phyloP scores from a whole-genome alignment of 2,329 filamentous ascomycete species.

The Bertia moriformis region DNA sequence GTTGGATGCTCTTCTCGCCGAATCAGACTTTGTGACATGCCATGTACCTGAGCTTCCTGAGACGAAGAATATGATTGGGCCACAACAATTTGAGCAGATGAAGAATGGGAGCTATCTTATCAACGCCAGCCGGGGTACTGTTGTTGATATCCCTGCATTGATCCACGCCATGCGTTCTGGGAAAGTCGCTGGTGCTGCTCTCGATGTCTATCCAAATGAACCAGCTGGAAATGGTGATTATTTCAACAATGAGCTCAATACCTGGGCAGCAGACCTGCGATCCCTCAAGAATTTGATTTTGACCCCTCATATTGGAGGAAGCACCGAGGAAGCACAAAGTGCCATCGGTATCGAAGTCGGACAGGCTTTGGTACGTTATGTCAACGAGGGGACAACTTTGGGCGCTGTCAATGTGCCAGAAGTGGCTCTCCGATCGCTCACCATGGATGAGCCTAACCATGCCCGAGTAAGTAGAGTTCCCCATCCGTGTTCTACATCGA shows the following conservation, averaged over 20 bases:
- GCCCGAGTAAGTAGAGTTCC: slow-evolving; percentile 45
- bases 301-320: slow-evolving; percentile 92
- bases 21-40: slow-evolving; percentile 82
- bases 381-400: slow-evolving; percentile 83
- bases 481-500: not conserved
- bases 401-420: slow-evolving; percentile 97
- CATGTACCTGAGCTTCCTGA: slow-evolving; percentile 90
- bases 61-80: slow-evolving; percentile 84
- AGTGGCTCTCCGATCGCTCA: slow-evolving; percentile 76
- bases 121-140: slow-evolving; percentile 85
- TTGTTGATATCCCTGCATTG: slow-evolving; percentile 85
- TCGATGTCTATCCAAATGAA: slow-evolving; percentile 92
- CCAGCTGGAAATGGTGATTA: slow-evolving; percentile 89
- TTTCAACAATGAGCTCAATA: slow-evolving; percentile 72
- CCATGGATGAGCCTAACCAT: slow-evolving; percentile 75
- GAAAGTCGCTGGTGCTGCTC: slow-evolving; percentile 81
- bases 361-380: slow-evolving; percentile 78
- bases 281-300: slow-evolving; percentile 83
- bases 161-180: slow-evolving; percentile 75
- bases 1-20: slow-evolving; percentile 59
- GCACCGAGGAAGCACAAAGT: slow-evolving; percentile 91
- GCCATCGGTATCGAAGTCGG: slow-evolving; percentile 87
- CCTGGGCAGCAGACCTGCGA: slow-evolving; percentile 73
- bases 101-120: slow-evolving; percentile 86
- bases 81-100: slow-evolving; percentile 69